Percentiles rank a stretch among this genome's conserved stretches.
Evolutionary conservation across 371 early-diverging fungal genomes (phyloP).

Genomic region (Chytridium lagenaria): DNA sequence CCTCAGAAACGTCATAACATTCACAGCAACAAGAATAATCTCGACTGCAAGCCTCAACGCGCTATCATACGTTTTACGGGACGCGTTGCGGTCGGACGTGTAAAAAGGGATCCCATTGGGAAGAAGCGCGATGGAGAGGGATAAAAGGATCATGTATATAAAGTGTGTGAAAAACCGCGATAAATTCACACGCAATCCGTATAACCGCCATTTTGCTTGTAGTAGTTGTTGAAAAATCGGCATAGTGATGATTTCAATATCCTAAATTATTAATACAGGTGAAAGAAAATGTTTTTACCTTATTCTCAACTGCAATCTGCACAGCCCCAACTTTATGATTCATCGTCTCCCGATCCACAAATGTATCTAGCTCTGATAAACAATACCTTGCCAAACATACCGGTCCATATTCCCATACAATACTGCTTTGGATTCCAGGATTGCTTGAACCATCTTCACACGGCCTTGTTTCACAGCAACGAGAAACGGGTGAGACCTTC

Average conservation of each 20-base stretch:
- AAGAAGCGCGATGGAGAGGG: constrained; percentile 22
- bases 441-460: constrained; percentile 32
- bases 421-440: constrained; percentile 16
- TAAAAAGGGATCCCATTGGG: constrained; percentile 23
- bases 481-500: constrained; percentile 34
- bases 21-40: neutral
- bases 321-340: constrained; percentile 30
- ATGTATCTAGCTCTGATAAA: constrained; percentile 35
- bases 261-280: constrained; percentile 10
- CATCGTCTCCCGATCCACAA: constrained; percentile 25
- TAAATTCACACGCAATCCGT: constrained; percentile 24
- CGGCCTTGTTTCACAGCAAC: constrained; percentile 31
- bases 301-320: constrained; percentile 28
- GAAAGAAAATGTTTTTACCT: constrained; percentile 1
- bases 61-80: neutral
- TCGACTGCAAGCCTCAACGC: neutral
- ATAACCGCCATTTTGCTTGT: constrained; percentile 39
- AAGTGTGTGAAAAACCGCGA: constrained; percentile 18
- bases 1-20: neutral
- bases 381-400: constrained; percentile 14
- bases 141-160: constrained; percentile 29
- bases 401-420: constrained; percentile 37
- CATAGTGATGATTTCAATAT: constrained; percentile 29
- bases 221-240: constrained; percentile 37
- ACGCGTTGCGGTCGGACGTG: neutral